Evolutionary conservation across 106 monocot genomes (phyloP), one percentile per base, ranked within the genome.

Genomic region (Allium sativum): DNA sequence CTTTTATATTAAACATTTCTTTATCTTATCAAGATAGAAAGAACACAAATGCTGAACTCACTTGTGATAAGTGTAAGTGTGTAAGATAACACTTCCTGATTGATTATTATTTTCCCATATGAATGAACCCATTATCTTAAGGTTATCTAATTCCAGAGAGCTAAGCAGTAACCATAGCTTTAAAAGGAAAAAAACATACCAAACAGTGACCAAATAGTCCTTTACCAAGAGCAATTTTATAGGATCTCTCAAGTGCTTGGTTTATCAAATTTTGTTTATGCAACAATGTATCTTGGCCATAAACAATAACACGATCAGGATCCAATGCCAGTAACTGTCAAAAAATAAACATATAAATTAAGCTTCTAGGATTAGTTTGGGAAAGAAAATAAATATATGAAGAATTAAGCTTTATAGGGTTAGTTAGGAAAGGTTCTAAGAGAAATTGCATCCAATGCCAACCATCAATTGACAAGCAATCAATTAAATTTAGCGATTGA

Each of bases 201-300:
- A 96, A 71, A 59, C 90, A 96, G 47, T 69, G 71, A 21, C 90
- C 90, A 82, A 90, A 96, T 9, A 16, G 56, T 60, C 82, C 95
- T 71, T 66, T 52, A 13, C 84, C 90, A 18, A 90, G 56, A 59
- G 79, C 70, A 64, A 96, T 84, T 78, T 81, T 73, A 76, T 80
- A 96, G 22, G 95, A 96, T 48, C 73, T 70, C 53, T 76, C 81
- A 20, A 96, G 77, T 62, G 46, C 72, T 70, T 74, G 70, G 67
- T 84, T 56, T 31, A 96, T 90, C 43, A 87, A 61, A n/a, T 73
- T 81, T 44, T 87, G 81, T 57, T 90, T 87, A 46, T 69, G 61
- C n/a, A 53, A 45, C 46, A 96, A 50, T 14, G 77, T 71, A 18
- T 67, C 73, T 59, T 82, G 70, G 21, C 90, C 95, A 50, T 50